A percentile compares a stretch with the other conserved stretches of the same genome.
These are phyloP conservation scores for Senecio squalidus DNA, from an alignment of 140 eudicot genomes.

Conservation along the genomic window DNA sequence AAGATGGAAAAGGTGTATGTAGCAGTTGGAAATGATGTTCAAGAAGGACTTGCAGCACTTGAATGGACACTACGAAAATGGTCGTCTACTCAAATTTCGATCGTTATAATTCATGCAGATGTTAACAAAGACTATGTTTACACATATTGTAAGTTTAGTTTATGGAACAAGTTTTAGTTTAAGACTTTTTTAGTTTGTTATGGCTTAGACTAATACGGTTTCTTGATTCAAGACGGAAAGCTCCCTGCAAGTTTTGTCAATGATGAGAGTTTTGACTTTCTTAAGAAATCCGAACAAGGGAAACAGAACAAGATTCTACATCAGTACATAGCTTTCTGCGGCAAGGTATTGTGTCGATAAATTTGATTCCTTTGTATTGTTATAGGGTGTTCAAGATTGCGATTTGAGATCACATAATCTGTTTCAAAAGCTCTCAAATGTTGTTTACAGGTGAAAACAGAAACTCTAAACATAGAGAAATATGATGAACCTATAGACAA, in stretches of 20 bases:
- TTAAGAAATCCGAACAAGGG: slow-evolving; percentile 57
- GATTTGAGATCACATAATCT: too few species aligned
- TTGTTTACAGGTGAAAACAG: slow-evolving; percentile 53
- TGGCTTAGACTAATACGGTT: slow-evolving; percentile 1
- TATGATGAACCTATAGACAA: slow-evolving; percentile 48
- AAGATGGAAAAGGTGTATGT: slow-evolving; percentile 60
- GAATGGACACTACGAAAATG: slow-evolving; percentile 67
- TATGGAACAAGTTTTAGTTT: neutral
- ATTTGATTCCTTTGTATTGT: neutral
- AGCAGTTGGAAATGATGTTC: slow-evolving; percentile 58
- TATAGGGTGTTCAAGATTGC: neutral
- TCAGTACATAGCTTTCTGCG: slow-evolving; percentile 59
- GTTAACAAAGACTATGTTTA: slow-evolving; percentile 47
- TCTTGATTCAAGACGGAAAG: slow-evolving; percentile 59
- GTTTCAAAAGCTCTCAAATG: neutral
- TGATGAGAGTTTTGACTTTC: slow-evolving; percentile 47
- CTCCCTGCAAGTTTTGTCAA: slow-evolving; percentile 60
- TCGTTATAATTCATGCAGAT: slow-evolving; percentile 59
- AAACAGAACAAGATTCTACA: slow-evolving; percentile 44
- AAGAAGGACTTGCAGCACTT: slow-evolving; percentile 61
- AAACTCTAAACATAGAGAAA: slow-evolving; percentile 45
- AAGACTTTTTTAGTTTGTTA: neutral
- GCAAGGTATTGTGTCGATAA: slow-evolving; percentile 42
- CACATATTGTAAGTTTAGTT: slow-evolving; percentile 56
- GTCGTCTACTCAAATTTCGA: slow-evolving; percentile 48